Conservation (phyloP, 495 filamentous ascomycete genomes). For the Penicillium soppii region DNA sequence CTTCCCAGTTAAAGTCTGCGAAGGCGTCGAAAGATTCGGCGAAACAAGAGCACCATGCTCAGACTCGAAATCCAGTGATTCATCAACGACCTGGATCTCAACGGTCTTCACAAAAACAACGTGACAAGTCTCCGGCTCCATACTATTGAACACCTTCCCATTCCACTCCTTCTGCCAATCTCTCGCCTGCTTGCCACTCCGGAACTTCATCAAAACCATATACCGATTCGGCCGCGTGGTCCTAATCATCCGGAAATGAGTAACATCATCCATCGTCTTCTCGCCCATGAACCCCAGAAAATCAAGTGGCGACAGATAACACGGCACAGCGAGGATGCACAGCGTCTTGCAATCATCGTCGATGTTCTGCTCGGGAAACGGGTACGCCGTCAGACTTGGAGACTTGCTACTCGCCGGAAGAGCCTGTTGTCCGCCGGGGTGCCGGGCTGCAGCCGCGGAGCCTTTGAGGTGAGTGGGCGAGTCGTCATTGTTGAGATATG, state of each 20-base stretch:
- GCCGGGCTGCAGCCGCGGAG: conserved; percentile 37
- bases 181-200: conserved; percentile 67
- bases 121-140: conserved; percentile 97
- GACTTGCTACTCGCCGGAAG: neutral
- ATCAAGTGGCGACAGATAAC: conserved; percentile 86
- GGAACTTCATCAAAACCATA: conserved; percentile 97
- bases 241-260: conserved; percentile 93
- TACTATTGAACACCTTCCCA: conserved; percentile 90
- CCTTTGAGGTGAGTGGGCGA: conserved; percentile 43
- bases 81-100: conserved; percentile 51
- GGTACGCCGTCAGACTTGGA: conserved; percentile 16
- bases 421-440: conserved; percentile 25
- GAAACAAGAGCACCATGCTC: conserved; percentile 30
- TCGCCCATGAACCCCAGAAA: conserved; percentile 93
- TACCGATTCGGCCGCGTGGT: conserved; percentile 87
- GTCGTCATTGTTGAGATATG: conserved; percentile 43
- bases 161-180: conserved; percentile 87
- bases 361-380: conserved; percentile 18
- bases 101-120: conserved; percentile 95
- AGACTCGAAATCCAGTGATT: conserved; percentile 18
- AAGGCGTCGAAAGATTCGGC: conserved; percentile 48
- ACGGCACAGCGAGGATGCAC: conserved; percentile 92
- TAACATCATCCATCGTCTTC: conserved; percentile 81
- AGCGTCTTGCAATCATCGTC: conserved; percentile 81
- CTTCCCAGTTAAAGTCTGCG: conserved; percentile 61